Conservation (phyloP, 225 moss, liverwort and hornwort genomes). For the Sphagnum contortum region DNA sequence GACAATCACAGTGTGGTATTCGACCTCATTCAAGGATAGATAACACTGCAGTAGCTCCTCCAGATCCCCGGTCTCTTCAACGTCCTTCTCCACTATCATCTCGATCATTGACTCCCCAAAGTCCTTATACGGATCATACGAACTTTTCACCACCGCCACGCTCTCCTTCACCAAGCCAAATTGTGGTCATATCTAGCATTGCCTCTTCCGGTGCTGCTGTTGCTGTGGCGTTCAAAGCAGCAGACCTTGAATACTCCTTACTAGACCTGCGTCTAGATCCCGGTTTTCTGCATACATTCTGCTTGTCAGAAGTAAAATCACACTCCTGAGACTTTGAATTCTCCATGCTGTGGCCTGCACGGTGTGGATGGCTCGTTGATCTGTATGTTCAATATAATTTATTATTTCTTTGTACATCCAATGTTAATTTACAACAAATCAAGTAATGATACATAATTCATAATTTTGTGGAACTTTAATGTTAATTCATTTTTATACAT, state of each 20-base stretch:
- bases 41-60: conserved; percentile 87
- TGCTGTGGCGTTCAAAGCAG: too few species aligned
- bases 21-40: conserved; percentile 68
- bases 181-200: conserved; percentile 5
- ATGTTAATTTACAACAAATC: too few species aligned
- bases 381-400: too few species aligned
- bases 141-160: conserved; percentile 75
- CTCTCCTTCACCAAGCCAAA: conserved; percentile 36
- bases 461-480: too few species aligned
- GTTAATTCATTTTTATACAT: too few species aligned
- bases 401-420: too few species aligned
- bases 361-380: too few species aligned
- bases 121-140: conserved; percentile 74
- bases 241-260: too few species aligned
- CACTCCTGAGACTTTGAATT: conserved; percentile 15
- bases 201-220: conserved; percentile 3
- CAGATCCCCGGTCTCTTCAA: conserved; percentile 54
- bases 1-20: conserved; percentile 69
- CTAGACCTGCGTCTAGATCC: too few species aligned
- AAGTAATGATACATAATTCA: too few species aligned
- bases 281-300: too few species aligned
- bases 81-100: conserved; percentile 80
- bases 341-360: too few species aligned
- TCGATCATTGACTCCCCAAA: conserved; percentile 87
- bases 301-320: neutral